Conservation (phyloP, 768 basidiomycete species). For the Trametes gibbosa region DNA sequence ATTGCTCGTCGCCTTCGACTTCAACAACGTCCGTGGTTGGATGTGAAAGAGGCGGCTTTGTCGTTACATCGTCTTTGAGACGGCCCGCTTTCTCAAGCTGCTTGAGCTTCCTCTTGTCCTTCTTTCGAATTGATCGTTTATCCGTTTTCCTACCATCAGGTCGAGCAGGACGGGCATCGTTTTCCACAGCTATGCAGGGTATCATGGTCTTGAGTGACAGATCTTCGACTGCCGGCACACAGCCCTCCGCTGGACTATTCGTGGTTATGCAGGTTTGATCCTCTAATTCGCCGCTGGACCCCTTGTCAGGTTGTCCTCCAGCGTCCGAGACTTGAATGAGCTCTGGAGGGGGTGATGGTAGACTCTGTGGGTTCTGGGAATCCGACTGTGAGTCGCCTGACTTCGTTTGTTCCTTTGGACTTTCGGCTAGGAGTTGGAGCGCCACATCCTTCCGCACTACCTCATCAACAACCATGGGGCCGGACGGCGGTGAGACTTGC, state of each 20-base stretch:
- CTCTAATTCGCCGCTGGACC: too few relatives aligned
- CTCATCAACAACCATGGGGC: not conserved
- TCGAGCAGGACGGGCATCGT: too few relatives aligned
- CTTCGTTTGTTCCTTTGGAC: not conserved
- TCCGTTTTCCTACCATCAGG: not conserved
- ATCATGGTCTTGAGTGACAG: too few relatives aligned
- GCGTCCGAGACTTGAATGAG: not conserved
- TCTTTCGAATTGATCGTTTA: too few relatives aligned
- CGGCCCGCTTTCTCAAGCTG: not conserved
- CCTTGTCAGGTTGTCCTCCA: not conserved
- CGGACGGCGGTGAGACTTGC: not conserved
- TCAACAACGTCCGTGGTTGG: not conserved
- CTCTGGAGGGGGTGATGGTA: constrained; percentile 10
- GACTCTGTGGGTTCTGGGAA: constrained; percentile 11
- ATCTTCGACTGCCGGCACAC: too few relatives aligned
- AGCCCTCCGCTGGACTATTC: too few relatives aligned
- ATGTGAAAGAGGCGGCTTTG: not conserved
- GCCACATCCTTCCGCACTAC: not conserved
- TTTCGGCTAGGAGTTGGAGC: not conserved
- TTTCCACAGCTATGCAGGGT: too few relatives aligned
- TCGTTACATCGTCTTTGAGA: not conserved
- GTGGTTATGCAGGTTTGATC: too few relatives aligned
- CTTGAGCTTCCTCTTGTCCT: not conserved
- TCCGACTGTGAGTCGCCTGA: not conserved
- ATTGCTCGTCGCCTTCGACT: constrained; percentile 8